phyloP scores from a whole-genome alignment of 805 yeast genomes.

The Yarrowia osloensis region DNA sequence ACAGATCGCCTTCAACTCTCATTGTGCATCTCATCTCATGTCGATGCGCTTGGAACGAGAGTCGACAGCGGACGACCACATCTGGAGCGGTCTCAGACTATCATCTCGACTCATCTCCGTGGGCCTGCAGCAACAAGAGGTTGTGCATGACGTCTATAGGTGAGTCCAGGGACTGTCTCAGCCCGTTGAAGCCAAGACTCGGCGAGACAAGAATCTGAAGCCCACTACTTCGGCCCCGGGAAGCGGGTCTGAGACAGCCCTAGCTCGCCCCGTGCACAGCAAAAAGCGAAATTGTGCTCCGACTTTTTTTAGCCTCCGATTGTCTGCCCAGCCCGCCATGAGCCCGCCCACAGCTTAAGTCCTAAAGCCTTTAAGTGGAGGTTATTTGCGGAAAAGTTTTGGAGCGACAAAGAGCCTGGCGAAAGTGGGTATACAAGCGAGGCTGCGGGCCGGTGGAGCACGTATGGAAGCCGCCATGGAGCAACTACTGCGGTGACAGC shows the following conservation, averaged over 20 bases:
- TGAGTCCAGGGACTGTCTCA: neutral
- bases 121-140: neutral
- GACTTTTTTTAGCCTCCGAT: neutral
- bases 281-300: too few relatives aligned
- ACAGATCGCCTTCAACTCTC: neutral
- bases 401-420: too few relatives aligned
- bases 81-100: neutral
- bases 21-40: neutral
- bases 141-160: too few relatives aligned
- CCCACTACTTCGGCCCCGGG: too few relatives aligned
- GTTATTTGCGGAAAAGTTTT: slow-evolving; percentile 1
- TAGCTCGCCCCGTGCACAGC: too few relatives aligned
- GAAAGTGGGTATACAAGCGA: neutral
- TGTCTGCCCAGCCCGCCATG: slow-evolving; percentile 11
- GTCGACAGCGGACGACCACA: neutral
- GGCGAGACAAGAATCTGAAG: too few relatives aligned
- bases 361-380: slow-evolving; percentile 1
- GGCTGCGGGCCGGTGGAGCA: too few relatives aligned
- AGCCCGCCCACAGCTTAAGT: slow-evolving; percentile 19
- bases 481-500: too few relatives aligned
- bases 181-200: neutral
- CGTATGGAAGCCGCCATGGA: too few relatives aligned
- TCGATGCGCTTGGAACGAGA: neutral
- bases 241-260: too few relatives aligned
- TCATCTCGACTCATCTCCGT: neutral